These are phyloP conservation scores for Ascomycota sp. DNA, from an alignment of 2,329 filamentous ascomycete species.

Conservation along the genomic window DNA sequence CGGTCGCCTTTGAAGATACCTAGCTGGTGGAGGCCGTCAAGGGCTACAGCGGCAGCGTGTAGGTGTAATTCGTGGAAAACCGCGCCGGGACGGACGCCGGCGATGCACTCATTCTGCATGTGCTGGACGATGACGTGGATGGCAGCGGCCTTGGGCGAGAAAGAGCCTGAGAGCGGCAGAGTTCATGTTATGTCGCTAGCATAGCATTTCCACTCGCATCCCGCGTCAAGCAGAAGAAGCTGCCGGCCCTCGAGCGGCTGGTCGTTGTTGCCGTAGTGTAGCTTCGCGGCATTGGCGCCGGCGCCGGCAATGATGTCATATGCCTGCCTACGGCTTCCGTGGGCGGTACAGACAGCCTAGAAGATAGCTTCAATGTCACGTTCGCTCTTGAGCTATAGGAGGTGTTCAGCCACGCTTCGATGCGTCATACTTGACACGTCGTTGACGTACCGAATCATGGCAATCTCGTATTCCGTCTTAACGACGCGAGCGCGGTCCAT, in stretches of 20 bases:
- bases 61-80: slow-evolving; percentile 54
- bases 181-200: slow-evolving; percentile 81
- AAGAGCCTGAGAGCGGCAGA: slow-evolving; percentile 53
- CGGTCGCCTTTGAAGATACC: slow-evolving; percentile 49
- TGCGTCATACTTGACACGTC: slow-evolving; percentile 63
- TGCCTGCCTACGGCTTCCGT: slow-evolving; percentile 56
- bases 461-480: slow-evolving; percentile 75
- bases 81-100: slow-evolving; percentile 45
- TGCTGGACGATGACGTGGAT: slow-evolving; percentile 60
- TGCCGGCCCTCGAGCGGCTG: slow-evolving; percentile 47
- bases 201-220: slow-evolving; percentile 69
- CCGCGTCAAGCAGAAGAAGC: slow-evolving; percentile 69
- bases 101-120: slow-evolving; percentile 65
- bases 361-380: slow-evolving; percentile 69
- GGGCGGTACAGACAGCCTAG: slow-evolving; percentile 47
- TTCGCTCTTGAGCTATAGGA: slow-evolving; percentile 51
- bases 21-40: slow-evolving; percentile 46
- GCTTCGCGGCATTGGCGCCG: slow-evolving; percentile 60
- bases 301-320: slow-evolving; percentile 81
- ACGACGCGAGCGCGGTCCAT: slow-evolving; percentile 65
- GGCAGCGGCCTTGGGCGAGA: slow-evolving; percentile 44
- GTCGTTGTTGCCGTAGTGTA: slow-evolving; percentile 77
- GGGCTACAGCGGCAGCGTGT: slow-evolving; percentile 51
- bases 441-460: slow-evolving; percentile 63
- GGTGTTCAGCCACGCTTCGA: slow-evolving; percentile 43